phyloP scores from a whole-genome alignment of 169 alveolate species.

The Plasmodium yoelii region DNA sequence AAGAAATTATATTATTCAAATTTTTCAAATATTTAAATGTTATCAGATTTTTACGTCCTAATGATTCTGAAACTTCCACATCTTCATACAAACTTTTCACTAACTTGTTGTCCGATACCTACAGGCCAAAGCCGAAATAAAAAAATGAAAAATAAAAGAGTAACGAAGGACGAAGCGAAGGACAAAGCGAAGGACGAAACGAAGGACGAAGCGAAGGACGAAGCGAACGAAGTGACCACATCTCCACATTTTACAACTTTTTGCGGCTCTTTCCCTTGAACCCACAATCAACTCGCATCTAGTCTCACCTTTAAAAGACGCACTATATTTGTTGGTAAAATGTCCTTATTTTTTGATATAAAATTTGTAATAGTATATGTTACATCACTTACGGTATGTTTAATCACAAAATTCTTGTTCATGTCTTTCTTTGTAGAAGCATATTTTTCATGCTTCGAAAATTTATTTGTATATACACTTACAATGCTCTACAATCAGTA shows the following conservation, averaged over 20 bases:
- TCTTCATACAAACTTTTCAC: slow-evolving; percentile 34
- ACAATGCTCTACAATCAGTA: slow-evolving; percentile 21
- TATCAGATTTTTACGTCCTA: slow-evolving; percentile 61
- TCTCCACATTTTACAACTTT: too few species aligned
- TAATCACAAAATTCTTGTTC: slow-evolving; percentile 38
- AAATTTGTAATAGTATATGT: slow-evolving; percentile 44
- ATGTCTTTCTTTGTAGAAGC: slow-evolving; percentile 15
- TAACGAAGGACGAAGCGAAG: too few species aligned
- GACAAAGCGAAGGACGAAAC: too few species aligned
- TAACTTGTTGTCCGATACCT: slow-evolving; percentile 48
- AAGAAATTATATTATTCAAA: slow-evolving; percentile 47
- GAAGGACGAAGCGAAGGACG: too few species aligned
- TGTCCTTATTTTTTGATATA: slow-evolving; percentile 68
- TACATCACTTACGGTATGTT: slow-evolving; percentile 73
- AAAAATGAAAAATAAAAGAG: neutral
- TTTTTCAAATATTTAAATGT: slow-evolving; percentile 65
- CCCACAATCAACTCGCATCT: too few species aligned
- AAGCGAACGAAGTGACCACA: too few species aligned
- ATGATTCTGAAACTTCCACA: slow-evolving; percentile 39
- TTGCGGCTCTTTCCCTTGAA: too few species aligned
- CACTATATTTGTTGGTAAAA: slow-evolving; percentile 44
- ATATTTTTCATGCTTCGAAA: slow-evolving; percentile 37
- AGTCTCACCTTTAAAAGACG: slow-evolving; percentile 31
- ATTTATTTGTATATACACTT: slow-evolving; percentile 37
- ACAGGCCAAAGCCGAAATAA: neutral